Evolutionary conservation across 208 protist species (phyloP).

Genomic region (Porcisia deanei): DNA sequence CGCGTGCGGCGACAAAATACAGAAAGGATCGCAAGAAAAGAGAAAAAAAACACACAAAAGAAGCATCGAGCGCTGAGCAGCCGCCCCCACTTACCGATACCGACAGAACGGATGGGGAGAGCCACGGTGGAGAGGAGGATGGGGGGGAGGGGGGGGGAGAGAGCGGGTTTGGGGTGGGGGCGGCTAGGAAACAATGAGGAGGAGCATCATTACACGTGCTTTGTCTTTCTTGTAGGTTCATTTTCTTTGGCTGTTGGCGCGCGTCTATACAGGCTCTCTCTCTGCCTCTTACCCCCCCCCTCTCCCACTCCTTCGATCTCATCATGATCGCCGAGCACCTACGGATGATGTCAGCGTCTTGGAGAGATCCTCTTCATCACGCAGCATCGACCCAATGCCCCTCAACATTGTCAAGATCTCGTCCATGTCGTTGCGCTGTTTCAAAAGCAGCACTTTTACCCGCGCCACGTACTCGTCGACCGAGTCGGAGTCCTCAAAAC

Average conservation of each 20-base stretch:
- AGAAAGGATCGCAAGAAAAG: background rate
- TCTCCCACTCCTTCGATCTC: background rate
- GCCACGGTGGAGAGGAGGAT: background rate
- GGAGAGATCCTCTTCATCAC: constrained; percentile 89
- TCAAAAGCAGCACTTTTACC: constrained; percentile 61
- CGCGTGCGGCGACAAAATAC: background rate
- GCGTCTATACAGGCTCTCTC: background rate
- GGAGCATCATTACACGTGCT: background rate
- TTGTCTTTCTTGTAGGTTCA: background rate
- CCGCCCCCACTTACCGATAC: background rate
- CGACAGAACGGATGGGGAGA: too few relatives aligned
- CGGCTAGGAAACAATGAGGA: background rate
- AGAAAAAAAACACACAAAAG: background rate
- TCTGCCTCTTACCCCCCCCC: background rate
- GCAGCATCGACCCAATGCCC: constrained; percentile 78
- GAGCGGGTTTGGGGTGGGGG: too few relatives aligned
- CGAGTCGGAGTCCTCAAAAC: constrained; percentile 90
- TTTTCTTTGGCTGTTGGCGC: background rate
- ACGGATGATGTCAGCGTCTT: constrained; percentile 64
- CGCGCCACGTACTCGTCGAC: constrained; percentile 91
- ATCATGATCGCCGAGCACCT: constrained; percentile 1
- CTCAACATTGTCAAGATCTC: constrained; percentile 76
- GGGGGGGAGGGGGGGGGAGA: background rate
- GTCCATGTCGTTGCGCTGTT: constrained; percentile 79
- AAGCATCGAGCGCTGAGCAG: background rate